These are phyloP conservation scores for Xerocomus minutiporus DNA, from an alignment of 1,284 basidiomycete genomes.

Conservation along the genomic window DNA sequence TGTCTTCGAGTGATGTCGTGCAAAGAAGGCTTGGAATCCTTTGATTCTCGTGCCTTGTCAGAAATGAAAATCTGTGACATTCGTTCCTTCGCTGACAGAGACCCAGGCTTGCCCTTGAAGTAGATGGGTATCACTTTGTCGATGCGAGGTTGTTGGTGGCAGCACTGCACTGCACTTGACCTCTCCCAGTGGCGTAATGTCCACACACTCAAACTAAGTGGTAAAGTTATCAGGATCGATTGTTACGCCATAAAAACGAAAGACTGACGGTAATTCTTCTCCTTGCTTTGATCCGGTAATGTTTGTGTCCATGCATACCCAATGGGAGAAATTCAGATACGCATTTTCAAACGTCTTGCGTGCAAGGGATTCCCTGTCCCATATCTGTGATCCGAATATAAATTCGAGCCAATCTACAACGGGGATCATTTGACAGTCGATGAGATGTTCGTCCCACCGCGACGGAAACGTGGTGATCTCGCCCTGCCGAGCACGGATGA, in stretches of 20 bases:
- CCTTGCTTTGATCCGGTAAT: neutral
- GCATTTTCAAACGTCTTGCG: slow-evolving; percentile 1
- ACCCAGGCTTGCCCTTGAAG: neutral
- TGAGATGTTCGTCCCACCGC: neutral
- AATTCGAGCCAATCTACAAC: slow-evolving; percentile 10
- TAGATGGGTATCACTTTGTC: slow-evolving; percentile 13
- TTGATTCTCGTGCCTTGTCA: neutral
- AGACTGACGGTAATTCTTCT: neutral
- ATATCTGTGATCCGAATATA: slow-evolving; percentile 4
- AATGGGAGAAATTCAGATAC: slow-evolving; percentile 11
- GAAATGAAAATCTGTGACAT: slow-evolving; percentile 14
- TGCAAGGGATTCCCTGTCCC: neutral
- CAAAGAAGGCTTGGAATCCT: neutral
- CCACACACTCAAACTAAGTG: slow-evolving; percentile 3
- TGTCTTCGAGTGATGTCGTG: neutral
- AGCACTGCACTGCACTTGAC: slow-evolving; percentile 15
- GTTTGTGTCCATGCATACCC: slow-evolving; percentile 16
- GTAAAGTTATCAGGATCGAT: too few species aligned
- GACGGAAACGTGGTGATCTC: neutral
- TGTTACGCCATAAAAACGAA: neutral
- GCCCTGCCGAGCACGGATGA: neutral
- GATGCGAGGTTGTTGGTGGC: neutral
- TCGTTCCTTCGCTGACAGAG: neutral
- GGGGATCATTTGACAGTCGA: slow-evolving; percentile 6
- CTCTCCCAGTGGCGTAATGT: slow-evolving; percentile 10